These are phyloP conservation scores for Pythium rhizo-oryzae DNA, from an alignment of 352 stramenopile genomes.

Conservation along the genomic window DNA sequence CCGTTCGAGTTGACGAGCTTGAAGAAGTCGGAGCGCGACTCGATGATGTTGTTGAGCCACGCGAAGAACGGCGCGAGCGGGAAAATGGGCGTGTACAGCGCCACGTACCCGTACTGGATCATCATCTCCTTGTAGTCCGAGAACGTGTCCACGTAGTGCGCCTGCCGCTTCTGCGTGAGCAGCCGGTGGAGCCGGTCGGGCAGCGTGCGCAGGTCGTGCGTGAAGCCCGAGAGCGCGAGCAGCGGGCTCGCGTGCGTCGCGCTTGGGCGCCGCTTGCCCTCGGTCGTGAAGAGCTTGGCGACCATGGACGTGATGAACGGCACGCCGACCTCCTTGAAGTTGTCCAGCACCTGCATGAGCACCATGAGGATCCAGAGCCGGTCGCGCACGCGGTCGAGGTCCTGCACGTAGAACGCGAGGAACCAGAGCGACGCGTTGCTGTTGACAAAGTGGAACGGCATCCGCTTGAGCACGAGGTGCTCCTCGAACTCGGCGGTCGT, in stretches of 20 bases:
- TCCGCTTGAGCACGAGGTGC: conserved; percentile 71
- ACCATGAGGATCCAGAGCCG: conserved; percentile 74
- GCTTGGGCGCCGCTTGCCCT: conserved; percentile 39
- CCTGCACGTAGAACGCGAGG: conserved; percentile 63
- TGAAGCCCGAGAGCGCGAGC: not conserved
- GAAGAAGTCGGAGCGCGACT: conserved; percentile 91
- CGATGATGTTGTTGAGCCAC: conserved; percentile 91
- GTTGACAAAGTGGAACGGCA: conserved; percentile 81
- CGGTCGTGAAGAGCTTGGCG: conserved; percentile 44
- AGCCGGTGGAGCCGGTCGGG: conserved; percentile 48
- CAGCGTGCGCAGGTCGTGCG: conserved; percentile 4
- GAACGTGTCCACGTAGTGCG: conserved; percentile 67
- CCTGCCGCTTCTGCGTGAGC: conserved; percentile 63
- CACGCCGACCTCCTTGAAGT: conserved; percentile 69
- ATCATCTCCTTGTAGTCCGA: conserved; percentile 83
- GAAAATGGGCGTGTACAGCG: conserved; percentile 91
- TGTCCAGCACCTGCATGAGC: conserved; percentile 64
- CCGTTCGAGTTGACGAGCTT: conserved; percentile 90
- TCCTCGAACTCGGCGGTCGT: conserved; percentile 65
- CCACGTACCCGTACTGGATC: conserved; percentile 93
- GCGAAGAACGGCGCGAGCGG: conserved; percentile 91
- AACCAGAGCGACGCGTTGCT: conserved; percentile 76
- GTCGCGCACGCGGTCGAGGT: conserved; percentile 58
- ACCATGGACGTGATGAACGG: conserved; percentile 51
- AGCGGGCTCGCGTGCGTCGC: not conserved